Percentiles rank a stretch among this genome's conserved stretches.
Conservation (phyloP, 495 filamentous ascomycete genomes). For the Symbiotaphrina buchneri region DNA sequence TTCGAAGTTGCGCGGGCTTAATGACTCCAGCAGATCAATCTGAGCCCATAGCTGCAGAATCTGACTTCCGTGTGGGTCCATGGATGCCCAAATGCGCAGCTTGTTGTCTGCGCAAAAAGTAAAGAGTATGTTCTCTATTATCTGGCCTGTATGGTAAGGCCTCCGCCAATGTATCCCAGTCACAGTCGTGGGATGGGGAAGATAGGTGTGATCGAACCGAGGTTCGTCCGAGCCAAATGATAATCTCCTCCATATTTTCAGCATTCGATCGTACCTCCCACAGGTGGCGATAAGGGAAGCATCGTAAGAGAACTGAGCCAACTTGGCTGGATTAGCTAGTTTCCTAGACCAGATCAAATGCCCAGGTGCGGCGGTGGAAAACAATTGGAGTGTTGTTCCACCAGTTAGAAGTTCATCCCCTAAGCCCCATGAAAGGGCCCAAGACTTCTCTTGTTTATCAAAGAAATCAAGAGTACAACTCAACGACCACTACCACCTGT, state of each 20-base stretch:
- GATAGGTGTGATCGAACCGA: slow-evolving; percentile 77
- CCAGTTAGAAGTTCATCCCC: slow-evolving; percentile 65
- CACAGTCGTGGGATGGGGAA: slow-evolving; percentile 59
- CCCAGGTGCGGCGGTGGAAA: slow-evolving; percentile 24
- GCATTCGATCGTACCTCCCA: slow-evolving; percentile 55
- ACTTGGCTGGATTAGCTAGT: slow-evolving; percentile 49
- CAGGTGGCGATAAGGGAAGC: slow-evolving; percentile 67
- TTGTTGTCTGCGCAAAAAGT: slow-evolving; percentile 73
- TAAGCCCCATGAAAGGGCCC: slow-evolving; percentile 69
- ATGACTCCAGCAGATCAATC: slow-evolving; percentile 53
- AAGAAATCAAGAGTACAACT: slow-evolving; percentile 15
- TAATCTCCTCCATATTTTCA: slow-evolving; percentile 82
- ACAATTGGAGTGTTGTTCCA: slow-evolving; percentile 47
- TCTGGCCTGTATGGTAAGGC: slow-evolving; percentile 52
- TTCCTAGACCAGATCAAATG: slow-evolving; percentile 46
- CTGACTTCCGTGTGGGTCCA: slow-evolving; percentile 48
- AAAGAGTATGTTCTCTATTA: slow-evolving; percentile 75
- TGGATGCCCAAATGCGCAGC: slow-evolving; percentile 63
- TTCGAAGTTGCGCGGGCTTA: slow-evolving; percentile 32
- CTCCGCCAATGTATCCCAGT: slow-evolving; percentile 71
- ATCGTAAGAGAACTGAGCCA: slow-evolving; percentile 68
- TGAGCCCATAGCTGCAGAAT: slow-evolving; percentile 61
- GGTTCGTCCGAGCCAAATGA: slow-evolving; percentile 69
- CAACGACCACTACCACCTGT: slow-evolving; percentile 23
- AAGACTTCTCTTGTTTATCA: slow-evolving; percentile 11